These are phyloP conservation scores for Trichophyton rubrum DNA, from an alignment of 2,329 filamentous ascomycete genomes.

Conservation along the genomic window DNA sequence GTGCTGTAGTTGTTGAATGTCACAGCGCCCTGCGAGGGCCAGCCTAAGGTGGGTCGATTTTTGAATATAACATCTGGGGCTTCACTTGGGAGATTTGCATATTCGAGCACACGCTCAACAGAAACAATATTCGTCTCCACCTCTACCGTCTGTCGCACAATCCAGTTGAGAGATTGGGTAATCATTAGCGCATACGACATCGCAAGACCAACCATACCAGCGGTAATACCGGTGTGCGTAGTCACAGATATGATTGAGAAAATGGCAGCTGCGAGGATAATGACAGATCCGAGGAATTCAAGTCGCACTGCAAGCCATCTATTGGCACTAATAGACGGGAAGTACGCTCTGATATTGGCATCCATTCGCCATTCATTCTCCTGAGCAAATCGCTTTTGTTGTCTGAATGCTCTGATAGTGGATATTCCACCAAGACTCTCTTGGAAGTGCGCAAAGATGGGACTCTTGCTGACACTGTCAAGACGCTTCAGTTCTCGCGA, in stretches of 20 bases:
- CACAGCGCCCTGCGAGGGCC: slow-evolving; percentile 80
- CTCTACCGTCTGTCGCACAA: slow-evolving; percentile 94
- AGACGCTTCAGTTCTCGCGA: slow-evolving; percentile 93
- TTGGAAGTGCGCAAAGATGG: slow-evolving; percentile 97
- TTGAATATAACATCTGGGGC: slow-evolving; percentile 87
- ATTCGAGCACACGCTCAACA: slow-evolving; percentile 93
- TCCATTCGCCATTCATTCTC: slow-evolving; percentile 98
- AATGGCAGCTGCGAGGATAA: slow-evolving; percentile 76
- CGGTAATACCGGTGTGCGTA: slow-evolving; percentile 48
- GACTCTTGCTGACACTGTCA: slow-evolving; percentile 88
- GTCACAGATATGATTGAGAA: slow-evolving; percentile 72
- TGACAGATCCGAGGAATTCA: slow-evolving; percentile 87
- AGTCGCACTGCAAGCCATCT: slow-evolving; percentile 90
- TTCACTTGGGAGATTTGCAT: slow-evolving; percentile 80
- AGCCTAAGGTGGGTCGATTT: slow-evolving; percentile 73
- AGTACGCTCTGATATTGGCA: slow-evolving; percentile 85
- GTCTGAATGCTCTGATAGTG: slow-evolving; percentile 88
- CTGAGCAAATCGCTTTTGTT: slow-evolving; percentile 71
- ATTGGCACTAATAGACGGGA: slow-evolving; percentile 86
- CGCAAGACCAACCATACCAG: slow-evolving; percentile 74
- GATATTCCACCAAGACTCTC: slow-evolving; percentile 88
- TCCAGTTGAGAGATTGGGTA: slow-evolving; percentile 96
- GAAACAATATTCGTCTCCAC: slow-evolving; percentile 99
- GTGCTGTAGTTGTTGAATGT: slow-evolving; percentile 91
- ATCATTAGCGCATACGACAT: slow-evolving; percentile 98